Evolutionary conservation across 2,329 filamentous ascomycete genomes (phyloP).

Genomic region (Fusarium tupiense): DNA sequence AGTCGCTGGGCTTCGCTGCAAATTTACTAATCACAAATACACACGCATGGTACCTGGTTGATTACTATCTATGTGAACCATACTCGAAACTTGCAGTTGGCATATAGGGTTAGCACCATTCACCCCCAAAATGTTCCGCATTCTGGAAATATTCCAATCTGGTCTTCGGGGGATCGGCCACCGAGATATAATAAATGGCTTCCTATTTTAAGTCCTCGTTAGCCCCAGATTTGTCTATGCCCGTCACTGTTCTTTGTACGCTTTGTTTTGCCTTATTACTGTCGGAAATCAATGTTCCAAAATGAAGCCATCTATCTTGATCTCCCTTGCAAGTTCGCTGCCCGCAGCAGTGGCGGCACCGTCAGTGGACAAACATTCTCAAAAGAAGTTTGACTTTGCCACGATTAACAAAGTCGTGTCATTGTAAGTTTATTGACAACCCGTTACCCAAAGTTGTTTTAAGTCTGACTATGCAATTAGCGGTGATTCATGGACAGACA

Average conservation of each 20-base stretch:
- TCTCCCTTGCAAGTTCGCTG: not conserved
- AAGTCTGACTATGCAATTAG: not conserved
- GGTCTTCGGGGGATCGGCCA: not conserved
- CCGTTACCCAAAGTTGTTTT: rapidly evolving
- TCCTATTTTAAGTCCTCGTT: not conserved
- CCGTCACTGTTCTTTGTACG: rapidly evolving
- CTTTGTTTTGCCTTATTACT: too few species aligned
- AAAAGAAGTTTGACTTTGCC: not conserved
- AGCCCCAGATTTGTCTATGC: rapidly evolving
- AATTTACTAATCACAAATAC: too few species aligned
- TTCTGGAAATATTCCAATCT: not conserved
- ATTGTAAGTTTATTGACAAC: not conserved
- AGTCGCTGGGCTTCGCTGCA: too few species aligned
- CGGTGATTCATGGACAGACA: conserved; percentile 18
- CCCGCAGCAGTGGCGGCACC: not conserved
- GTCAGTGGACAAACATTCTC: not conserved
- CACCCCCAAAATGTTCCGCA: not conserved
- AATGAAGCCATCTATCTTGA: not conserved
- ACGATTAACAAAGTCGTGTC: not conserved
- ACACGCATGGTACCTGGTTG: too few species aligned
- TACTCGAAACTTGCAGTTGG: too few species aligned
- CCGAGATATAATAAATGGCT: not conserved
- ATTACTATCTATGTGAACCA: too few species aligned
- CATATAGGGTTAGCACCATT: not conserved
- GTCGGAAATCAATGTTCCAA: too few species aligned